Evolutionary conservation across 306 rosid genomes (phyloP).

Genomic region (Malus sylvestris): DNA sequence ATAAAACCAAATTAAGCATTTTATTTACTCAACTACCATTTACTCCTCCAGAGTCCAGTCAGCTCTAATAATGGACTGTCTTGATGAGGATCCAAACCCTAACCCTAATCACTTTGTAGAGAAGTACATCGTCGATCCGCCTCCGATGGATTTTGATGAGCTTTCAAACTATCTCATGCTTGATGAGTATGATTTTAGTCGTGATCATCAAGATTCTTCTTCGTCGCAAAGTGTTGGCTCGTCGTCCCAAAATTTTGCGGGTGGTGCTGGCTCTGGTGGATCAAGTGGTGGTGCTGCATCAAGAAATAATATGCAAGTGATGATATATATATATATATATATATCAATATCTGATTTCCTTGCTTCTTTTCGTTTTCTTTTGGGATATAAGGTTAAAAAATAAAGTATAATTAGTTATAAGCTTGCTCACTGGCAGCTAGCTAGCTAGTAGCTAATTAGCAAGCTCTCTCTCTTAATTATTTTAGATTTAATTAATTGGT

Average conservation of each 20-base stretch:
- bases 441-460: not conserved
- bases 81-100: conserved; percentile 26
- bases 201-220: conserved; percentile 25
- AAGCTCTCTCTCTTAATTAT: not conserved
- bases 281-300: conserved; percentile 25
- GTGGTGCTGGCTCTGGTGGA: conserved; percentile 15
- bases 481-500: too few species aligned
- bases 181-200: conserved; percentile 2
- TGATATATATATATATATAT: too few species aligned
- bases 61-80: conserved; percentile 29
- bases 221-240: conserved; percentile 27
- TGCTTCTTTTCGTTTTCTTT: not conserved
- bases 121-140: not conserved
- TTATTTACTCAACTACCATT: not conserved
- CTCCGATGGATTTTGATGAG: conserved; percentile 23
- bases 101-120: not conserved
- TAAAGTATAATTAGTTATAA: too few species aligned
- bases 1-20: not conserved
- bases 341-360: too few species aligned
- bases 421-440: not conserved
- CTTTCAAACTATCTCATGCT: conserved; percentile 37
- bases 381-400: too few species aligned
- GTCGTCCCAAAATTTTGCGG: conserved; percentile 33
- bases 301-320: conserved; percentile 15
- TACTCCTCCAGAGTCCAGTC: too few species aligned